phyloP scores from a whole-genome alignment of 1,284 basidiomycete species.

The Heterobasidion parviporum region DNA sequence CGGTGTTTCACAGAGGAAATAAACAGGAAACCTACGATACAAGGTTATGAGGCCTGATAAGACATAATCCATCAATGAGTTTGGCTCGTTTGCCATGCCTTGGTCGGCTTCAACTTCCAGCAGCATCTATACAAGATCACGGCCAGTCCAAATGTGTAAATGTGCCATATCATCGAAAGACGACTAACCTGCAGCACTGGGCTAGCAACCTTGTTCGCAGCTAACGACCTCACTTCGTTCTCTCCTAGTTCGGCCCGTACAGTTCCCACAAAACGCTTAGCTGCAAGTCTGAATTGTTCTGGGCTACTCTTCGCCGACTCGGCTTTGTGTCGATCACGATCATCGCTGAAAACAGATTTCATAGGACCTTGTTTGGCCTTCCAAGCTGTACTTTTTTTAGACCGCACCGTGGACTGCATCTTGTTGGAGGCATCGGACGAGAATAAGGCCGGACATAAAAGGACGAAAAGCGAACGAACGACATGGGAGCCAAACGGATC shows the following conservation, averaged over 20 bases:
- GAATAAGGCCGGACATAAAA: constrained; percentile 56
- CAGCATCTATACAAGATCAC: constrained; percentile 48
- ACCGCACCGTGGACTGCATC: constrained; percentile 38
- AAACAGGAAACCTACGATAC: constrained; percentile 32
- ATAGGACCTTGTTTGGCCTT: constrained; percentile 68
- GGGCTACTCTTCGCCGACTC: constrained; percentile 30
- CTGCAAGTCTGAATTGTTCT: constrained; percentile 39
- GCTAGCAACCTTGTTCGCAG: constrained; percentile 74
- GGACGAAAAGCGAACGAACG: constrained; percentile 66
- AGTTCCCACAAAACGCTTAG: constrained; percentile 44
- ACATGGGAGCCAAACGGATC: constrained; percentile 88
- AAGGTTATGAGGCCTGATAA: constrained; percentile 74
- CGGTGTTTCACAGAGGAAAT: neutral
- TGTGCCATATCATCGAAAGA: too few species aligned
- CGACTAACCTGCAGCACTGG: constrained; percentile 67
- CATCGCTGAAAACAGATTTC: constrained; percentile 57
- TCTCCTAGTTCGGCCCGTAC: constrained; percentile 48
- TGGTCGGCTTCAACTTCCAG: constrained; percentile 72
- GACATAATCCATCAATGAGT: constrained; percentile 77
- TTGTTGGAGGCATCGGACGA: constrained; percentile 23
- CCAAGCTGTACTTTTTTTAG: constrained; percentile 72
- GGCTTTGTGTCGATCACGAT: constrained; percentile 32
- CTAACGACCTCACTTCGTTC: constrained; percentile 79
- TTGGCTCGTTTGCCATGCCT: constrained; percentile 46
- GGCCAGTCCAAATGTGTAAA: too few species aligned